Percentiles rank a stretch among this genome's conserved stretches.
Evolutionary conservation across 192 early-diverging fungal species (phyloP).

Genomic region (Funneliformis mosseae): DNA sequence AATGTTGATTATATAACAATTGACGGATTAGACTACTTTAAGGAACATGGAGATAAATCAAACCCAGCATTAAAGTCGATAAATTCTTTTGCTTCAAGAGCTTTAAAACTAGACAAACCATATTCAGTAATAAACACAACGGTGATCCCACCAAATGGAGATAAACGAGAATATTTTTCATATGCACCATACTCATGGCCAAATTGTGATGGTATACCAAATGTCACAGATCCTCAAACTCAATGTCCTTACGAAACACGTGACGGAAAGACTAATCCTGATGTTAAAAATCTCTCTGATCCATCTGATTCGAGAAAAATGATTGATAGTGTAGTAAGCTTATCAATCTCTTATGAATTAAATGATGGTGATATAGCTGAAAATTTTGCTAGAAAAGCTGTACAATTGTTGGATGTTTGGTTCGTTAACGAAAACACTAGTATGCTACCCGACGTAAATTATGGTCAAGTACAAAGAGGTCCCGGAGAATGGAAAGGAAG

Average conservation of each 20-base stretch:
- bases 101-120: neutral
- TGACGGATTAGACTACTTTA: neutral
- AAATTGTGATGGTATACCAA: neutral
- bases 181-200: slow-evolving; percentile 13
- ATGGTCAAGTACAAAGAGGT: slow-evolving; percentile 10
- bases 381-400: slow-evolving; percentile 15
- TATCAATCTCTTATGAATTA: slow-evolving; percentile 1
- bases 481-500: neutral
- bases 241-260: neutral
- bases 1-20: neutral
- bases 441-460: neutral
- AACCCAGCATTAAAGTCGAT: neutral
- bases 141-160: neutral
- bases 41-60: neutral
- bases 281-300: slow-evolving; percentile 6
- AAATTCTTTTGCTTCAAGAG: neutral
- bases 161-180: slow-evolving; percentile 18
- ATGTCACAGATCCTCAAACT: neutral
- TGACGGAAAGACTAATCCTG: neutral
- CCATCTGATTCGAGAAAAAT: neutral
- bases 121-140: slow-evolving; percentile 12
- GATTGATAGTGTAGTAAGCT: neutral
- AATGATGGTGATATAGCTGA: neutral
- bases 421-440: neutral
- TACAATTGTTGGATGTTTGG: neutral